phyloP scores from a whole-genome alignment of 495 filamentous ascomycete genomes.

The Pyronema domesticum region DNA sequence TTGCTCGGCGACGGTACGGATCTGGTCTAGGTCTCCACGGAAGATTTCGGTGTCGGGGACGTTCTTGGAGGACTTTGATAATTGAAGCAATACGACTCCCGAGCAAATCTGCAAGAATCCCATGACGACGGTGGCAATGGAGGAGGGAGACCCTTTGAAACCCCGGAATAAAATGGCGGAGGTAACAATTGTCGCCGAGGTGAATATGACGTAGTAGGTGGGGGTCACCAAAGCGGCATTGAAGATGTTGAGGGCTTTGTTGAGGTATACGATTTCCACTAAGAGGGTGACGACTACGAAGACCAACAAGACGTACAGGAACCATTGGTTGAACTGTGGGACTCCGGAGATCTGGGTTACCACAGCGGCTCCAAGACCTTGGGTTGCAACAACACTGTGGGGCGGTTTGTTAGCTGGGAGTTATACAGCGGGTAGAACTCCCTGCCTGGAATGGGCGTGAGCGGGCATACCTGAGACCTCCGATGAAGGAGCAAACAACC shows the following conservation, averaged over 20 bases:
- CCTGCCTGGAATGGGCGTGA: background rate
- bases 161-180: conserved; percentile 85
- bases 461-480: conserved; percentile 44
- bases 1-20: conserved; percentile 84
- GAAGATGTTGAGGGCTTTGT: conserved; percentile 96
- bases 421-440: too few relatives aligned
- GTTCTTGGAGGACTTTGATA: conserved; percentile 97
- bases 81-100: conserved; percentile 86
- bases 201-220: conserved; percentile 97
- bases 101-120: conserved; percentile 90
- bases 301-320: conserved; percentile 75
- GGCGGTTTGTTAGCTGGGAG: too few relatives aligned
- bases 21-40: conserved; percentile 81
- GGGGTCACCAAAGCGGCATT: conserved; percentile 95
- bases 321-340: conserved; percentile 92
- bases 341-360: conserved; percentile 62
- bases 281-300: conserved; percentile 77
- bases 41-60: conserved; percentile 89
- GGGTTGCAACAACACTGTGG: conserved; percentile 67
- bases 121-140: conserved; percentile 77
- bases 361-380: conserved; percentile 83
- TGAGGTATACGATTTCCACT: conserved; percentile 87
- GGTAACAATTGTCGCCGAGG: conserved; percentile 80
- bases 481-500: conserved; percentile 84
- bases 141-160: conserved; percentile 66